These are phyloP conservation scores for Macrotyloma uniflorum DNA, from an alignment of 306 rosid genomes.

Conservation along the genomic window DNA sequence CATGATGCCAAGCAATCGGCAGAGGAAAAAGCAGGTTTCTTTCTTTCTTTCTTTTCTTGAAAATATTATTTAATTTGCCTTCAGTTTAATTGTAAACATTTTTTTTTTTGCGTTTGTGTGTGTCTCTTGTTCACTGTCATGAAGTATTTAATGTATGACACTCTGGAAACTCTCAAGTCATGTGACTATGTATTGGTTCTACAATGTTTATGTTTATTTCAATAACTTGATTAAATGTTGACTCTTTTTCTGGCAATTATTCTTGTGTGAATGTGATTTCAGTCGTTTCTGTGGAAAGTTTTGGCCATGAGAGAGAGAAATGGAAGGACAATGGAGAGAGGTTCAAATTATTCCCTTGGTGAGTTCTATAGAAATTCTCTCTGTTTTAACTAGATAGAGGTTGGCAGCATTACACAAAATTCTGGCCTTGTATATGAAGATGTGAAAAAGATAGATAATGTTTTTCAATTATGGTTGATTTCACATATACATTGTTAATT, in stretches of 20 bases:
- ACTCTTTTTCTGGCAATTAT: not conserved
- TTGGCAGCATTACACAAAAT: slow-evolving; percentile 14
- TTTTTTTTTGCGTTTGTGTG: not conserved
- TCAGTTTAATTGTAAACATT: not conserved
- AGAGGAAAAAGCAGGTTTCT: slow-evolving; percentile 48
- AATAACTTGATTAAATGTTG: slow-evolving; percentile 11
- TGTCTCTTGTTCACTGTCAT: not conserved
- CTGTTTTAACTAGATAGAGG: slow-evolving; percentile 6
- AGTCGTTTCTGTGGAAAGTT: slow-evolving; percentile 75
- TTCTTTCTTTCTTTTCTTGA: not conserved
- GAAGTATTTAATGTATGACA: slow-evolving; percentile 8
- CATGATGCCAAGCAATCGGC: slow-evolving; percentile 39
- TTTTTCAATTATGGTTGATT: slow-evolving; percentile 22
- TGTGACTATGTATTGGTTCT: not conserved
- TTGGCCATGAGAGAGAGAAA: slow-evolving; percentile 66
- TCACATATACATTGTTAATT: slow-evolving; percentile 30
- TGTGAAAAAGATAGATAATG: slow-evolving; percentile 18
- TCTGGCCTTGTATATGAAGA: slow-evolving; percentile 25
- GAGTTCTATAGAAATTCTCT: slow-evolving; percentile 51
- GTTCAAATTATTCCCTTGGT: slow-evolving; percentile 63
- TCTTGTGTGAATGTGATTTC: slow-evolving; percentile 44
- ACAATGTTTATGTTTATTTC: not conserved
- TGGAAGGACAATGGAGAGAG: slow-evolving; percentile 45
- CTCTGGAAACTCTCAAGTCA: not conserved
- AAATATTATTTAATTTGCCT: not conserved